Conservation (phyloP, 768 basidiomycete genomes). For the Dioszegia crocea region DNA sequence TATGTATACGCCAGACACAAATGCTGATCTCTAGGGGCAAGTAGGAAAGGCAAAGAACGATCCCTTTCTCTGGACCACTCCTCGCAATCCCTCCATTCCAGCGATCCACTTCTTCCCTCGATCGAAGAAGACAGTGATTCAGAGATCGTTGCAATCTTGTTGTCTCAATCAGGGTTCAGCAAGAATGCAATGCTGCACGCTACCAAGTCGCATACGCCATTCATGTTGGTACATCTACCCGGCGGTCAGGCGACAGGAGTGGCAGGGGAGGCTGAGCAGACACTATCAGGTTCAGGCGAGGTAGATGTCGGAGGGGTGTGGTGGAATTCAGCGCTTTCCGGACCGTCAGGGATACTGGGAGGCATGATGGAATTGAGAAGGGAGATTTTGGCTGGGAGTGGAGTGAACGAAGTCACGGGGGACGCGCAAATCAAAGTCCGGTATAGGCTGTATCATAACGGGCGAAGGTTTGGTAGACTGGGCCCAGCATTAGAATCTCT, state of each 20-base stretch:
- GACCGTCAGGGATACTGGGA: constrained; percentile 57
- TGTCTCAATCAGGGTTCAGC: constrained; percentile 79
- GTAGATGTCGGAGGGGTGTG: constrained; percentile 55
- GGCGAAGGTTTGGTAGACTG: constrained; percentile 12
- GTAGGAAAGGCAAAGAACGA: constrained; percentile 7
- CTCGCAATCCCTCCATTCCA: background rate
- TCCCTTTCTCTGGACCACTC: background rate
- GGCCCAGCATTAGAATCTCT: constrained; percentile 11
- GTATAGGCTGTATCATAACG: constrained; percentile 20
- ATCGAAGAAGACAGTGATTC: background rate
- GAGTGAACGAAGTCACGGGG: constrained; percentile 8
- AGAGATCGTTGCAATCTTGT: constrained; percentile 63
- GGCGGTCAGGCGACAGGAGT: constrained; percentile 31
- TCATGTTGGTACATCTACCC: constrained; percentile 75
- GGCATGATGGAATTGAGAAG: constrained; percentile 65
- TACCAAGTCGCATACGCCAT: constrained; percentile 69
- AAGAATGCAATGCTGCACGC: constrained; percentile 65
- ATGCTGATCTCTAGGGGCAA: background rate
- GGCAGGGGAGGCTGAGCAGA: background rate
- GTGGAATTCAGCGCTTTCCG: constrained; percentile 67
- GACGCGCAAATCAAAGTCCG: constrained; percentile 9
- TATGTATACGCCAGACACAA: too few relatives aligned
- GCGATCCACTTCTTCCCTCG: background rate
- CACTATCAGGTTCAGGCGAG: background rate
- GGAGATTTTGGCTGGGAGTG: constrained; percentile 51